Evolutionary conservation across 352 stramenopile genomes (phyloP), one percentile per base, ranked within the genome.

Genomic region (Phytophthora fragariaefolia): DNA sequence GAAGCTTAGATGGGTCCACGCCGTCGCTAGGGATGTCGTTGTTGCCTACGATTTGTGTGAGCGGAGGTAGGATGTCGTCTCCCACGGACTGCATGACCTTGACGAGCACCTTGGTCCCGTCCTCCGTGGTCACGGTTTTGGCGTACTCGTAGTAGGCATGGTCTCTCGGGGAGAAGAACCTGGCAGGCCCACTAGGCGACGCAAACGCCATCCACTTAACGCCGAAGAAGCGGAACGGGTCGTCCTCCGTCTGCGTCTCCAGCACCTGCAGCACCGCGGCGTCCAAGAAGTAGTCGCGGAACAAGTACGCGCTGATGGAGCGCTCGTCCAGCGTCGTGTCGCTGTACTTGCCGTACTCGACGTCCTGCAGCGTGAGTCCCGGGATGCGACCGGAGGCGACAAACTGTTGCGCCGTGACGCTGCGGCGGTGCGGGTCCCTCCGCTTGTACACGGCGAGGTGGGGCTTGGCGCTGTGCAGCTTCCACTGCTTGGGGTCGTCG

Each of bases 191-290:
- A 32, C 48, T 69, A 0, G 78, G 71, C n/a, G 70, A 77, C 1
- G 74, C 64, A 28, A 79, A 84, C 18, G 83, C 81, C 45, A 87
- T 73, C 85, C 85, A 93, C 61, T 93, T 93, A 45, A 93, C 69
- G n/a, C 85, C 85, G 56, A 90, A 91, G 53, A 91, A 91, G 38
- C 72, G 69, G 61, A 93, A 93, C 36, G 73, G 63, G 40, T 93
- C 85, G 60, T 81, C 74, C 1, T 83, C 73, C 6, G 70, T 86
- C 68, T 88, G 79, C 7, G 77, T 74, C 56, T 91, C 82, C 8
- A 86, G 74, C 3, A 82, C 63, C n/a, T 82, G 61, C n/a, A 93
- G 75, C 51, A 93, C 74, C 2, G 76, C 85, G 1, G 83, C 85
- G 58, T 93, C 85, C 24, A 93, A 55, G 53, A 91, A 91, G 57